A percentile compares a stretch with the other conserved stretches of the same genome.
Conservation (phyloP, 2,329 filamentous ascomycete genomes). For the Cryphonectria japonica region DNA sequence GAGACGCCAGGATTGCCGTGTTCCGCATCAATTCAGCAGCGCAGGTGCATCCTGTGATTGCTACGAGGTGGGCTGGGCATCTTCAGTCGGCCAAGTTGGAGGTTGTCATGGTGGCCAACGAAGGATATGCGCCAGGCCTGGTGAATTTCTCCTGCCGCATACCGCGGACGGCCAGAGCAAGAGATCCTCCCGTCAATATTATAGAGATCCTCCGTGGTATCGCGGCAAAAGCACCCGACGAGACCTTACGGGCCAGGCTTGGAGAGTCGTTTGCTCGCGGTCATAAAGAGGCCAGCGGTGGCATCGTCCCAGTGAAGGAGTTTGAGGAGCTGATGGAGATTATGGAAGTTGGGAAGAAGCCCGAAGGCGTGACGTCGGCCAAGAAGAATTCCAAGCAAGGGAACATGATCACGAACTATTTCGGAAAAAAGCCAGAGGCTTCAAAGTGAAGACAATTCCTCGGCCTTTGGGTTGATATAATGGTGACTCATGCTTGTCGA, state of each 20-base stretch:
- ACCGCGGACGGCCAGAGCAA: slow-evolving; percentile 56
- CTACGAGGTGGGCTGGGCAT: slow-evolving; percentile 67
- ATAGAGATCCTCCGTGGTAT: slow-evolving; percentile 60
- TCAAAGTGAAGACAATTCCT: not conserved
- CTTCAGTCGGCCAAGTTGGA: slow-evolving; percentile 62
- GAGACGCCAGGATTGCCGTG: slow-evolving; percentile 65
- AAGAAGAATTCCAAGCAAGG: slow-evolving; percentile 47
- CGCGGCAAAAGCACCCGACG: slow-evolving; percentile 47
- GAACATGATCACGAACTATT: slow-evolving; percentile 61
- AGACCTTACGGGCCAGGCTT: slow-evolving; percentile 50
- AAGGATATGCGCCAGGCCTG: slow-evolving; percentile 64
- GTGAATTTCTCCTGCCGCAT: slow-evolving; percentile 72
- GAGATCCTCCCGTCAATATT: slow-evolving; percentile 63
- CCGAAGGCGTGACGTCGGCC: slow-evolving; percentile 37
- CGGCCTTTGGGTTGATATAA: no score
- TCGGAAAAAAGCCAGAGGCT: slow-evolving; percentile 43
- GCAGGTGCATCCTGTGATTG: slow-evolving; percentile 70
- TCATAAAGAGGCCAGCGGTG: slow-evolving; percentile 70
- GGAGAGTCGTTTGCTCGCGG: slow-evolving; percentile 68
- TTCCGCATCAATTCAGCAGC: slow-evolving; percentile 62
- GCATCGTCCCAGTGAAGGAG: slow-evolving; percentile 61
- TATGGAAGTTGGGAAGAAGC: slow-evolving; percentile 62
- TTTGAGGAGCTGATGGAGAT: slow-evolving; percentile 68
- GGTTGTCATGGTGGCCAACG: slow-evolving; percentile 68
- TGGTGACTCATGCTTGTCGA: not conserved